phyloP scores from a whole-genome alignment of 331 rosid genomes.

The Spiraea crenata region DNA sequence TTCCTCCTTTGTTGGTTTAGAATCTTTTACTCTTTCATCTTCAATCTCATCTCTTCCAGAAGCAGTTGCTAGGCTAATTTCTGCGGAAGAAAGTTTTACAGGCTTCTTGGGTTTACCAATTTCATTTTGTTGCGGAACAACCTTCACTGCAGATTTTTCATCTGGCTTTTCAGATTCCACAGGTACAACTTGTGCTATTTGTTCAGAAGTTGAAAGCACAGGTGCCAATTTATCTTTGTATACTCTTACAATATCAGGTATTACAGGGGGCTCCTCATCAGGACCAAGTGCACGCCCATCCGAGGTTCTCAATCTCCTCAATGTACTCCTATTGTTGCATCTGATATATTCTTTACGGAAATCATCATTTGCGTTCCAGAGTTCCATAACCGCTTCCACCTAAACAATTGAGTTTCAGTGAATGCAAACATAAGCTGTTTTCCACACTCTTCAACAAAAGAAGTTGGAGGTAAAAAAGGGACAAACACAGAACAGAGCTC shows the following conservation, averaged over 20 bases:
- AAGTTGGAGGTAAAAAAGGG: not conserved
- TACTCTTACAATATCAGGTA: conserved; percentile 37
- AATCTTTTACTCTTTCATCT: conserved; percentile 38
- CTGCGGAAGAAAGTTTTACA: conserved; percentile 32
- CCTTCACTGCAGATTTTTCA: conserved; percentile 36
- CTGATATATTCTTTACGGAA: conserved; percentile 64
- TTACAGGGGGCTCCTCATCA: conserved; percentile 69
- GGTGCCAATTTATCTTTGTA: conserved; percentile 34
- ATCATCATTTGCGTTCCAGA: conserved; percentile 60
- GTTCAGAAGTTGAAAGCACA: conserved; percentile 35
- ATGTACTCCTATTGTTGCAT: conserved; percentile 75
- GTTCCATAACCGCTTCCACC: conserved; percentile 66
- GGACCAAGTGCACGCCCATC: conserved; percentile 84
- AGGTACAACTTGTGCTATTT: conserved; percentile 35
- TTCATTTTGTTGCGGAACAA: conserved; percentile 35
- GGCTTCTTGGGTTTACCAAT: conserved; percentile 40
- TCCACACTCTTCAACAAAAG: not conserved
- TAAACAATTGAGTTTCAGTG: conserved; percentile 25
- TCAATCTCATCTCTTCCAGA: conserved; percentile 45
- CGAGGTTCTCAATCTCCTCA: conserved; percentile 70
- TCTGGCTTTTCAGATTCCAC: conserved; percentile 34
- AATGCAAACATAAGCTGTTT: conserved; percentile 26
- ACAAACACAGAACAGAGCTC: conserved; percentile 4
- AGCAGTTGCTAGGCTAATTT: conserved; percentile 27
- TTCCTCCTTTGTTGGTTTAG: conserved; percentile 61